phyloP scores from a whole-genome alignment of 225 moss, liverwort and hornwort species.

The Physcomitrellopsis africana region DNA sequence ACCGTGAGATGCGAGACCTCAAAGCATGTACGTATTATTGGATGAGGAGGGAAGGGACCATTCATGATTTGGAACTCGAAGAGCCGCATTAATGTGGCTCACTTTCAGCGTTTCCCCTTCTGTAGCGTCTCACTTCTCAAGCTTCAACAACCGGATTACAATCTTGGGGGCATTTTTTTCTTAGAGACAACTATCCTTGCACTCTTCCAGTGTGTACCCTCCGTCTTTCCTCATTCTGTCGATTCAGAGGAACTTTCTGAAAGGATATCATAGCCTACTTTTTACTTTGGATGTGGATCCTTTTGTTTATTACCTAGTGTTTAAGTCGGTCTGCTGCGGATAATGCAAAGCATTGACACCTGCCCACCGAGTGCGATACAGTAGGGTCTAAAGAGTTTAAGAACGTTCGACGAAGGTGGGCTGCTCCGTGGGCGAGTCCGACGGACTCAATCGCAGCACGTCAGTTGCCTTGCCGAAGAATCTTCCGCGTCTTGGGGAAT shows the following conservation, averaged over 20 bases:
- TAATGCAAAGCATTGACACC: no score
- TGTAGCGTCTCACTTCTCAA: background rate
- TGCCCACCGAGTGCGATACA: no score
- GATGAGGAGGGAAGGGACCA: background rate
- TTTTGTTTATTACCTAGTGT: no score
- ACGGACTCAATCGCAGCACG: no score
- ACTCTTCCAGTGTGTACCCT: slow-evolving; percentile 30
- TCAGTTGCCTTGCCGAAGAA: no score
- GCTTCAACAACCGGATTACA: background rate
- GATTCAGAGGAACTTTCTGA: background rate
- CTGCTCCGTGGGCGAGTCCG: no score
- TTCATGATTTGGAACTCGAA: slow-evolving; percentile 34
- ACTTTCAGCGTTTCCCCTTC: slow-evolving; percentile 20
- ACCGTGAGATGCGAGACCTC: no score
- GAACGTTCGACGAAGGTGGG: no score
- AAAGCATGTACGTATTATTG: background rate
- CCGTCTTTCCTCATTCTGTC: background rate
- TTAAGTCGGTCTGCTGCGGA: no score
- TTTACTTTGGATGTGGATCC: background rate
- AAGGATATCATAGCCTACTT: background rate
- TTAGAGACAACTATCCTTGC: background rate
- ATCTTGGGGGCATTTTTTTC: no score
- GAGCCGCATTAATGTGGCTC: slow-evolving; percentile 40
- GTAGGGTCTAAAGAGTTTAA: no score
- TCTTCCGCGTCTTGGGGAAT: no score